Percentiles rank a stretch among this genome's conserved stretches.
Evolutionary conservation across 1,284 basidiomycete species (phyloP).

Genomic region (Puccinia polysora): DNA sequence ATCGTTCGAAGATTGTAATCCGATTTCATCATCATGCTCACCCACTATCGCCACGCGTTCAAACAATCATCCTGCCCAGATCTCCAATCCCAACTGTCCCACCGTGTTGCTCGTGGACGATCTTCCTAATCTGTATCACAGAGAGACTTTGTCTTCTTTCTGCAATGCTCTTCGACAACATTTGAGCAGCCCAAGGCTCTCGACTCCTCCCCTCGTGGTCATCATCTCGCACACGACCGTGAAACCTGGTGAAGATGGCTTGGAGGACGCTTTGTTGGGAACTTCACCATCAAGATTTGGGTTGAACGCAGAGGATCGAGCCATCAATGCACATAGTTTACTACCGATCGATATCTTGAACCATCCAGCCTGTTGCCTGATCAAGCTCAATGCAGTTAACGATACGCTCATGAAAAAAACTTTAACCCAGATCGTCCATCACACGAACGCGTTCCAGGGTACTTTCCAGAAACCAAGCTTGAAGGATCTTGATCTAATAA

Average conservation of each 20-base stretch:
- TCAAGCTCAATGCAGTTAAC: slow-evolving; percentile 24
- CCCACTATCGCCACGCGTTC: background rate
- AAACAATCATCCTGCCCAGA: background rate
- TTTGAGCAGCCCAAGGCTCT: background rate
- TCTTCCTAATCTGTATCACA: slow-evolving; percentile 25
- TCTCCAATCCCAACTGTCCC: background rate
- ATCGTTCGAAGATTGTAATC: slow-evolving; percentile 4
- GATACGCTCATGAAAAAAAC: slow-evolving; percentile 44
- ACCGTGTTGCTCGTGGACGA: slow-evolving; percentile 38
- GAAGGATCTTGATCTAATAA: slow-evolving; percentile 67
- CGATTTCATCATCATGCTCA: no score
- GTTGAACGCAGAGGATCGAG: slow-evolving; percentile 4
- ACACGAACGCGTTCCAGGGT: slow-evolving; percentile 10
- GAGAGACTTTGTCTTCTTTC: slow-evolving; percentile 4
- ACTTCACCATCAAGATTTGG: background rate
- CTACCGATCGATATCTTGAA: slow-evolving; percentile 21
- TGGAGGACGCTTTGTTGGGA: slow-evolving; percentile 2
- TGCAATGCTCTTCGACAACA: slow-evolving; percentile 4
- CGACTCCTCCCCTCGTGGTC: slow-evolving; percentile 13
- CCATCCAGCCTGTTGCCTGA: slow-evolving; percentile 15
- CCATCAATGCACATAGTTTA: slow-evolving; percentile 14
- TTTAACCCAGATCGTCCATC: background rate
- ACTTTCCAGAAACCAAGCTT: slow-evolving; percentile 57
- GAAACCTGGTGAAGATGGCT: slow-evolving; percentile 13
- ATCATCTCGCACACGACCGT: slow-evolving; percentile 34